phyloP scores from a whole-genome alignment of 176 grass and related monocot genomes.

The Phoenix dactylifera region DNA sequence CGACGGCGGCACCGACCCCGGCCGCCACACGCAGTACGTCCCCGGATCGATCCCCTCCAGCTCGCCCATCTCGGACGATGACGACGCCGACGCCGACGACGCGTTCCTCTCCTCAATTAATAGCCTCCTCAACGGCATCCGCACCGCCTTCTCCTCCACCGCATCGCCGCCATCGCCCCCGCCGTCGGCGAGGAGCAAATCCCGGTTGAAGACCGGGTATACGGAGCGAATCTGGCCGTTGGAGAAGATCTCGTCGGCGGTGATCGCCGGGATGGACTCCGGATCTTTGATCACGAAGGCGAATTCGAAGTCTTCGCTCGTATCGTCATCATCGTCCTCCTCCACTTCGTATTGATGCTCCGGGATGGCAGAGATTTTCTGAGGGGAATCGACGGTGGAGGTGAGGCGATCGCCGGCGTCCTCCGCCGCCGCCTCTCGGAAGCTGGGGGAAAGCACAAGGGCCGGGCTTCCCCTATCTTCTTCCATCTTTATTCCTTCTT shows the following conservation, averaged over 20 bases:
- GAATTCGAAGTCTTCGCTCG: constrained; percentile 69
- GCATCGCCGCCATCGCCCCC: neutral
- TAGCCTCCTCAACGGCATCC: constrained; percentile 37
- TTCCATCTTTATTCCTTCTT: too few relatives aligned
- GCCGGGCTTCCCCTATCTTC: too few relatives aligned
- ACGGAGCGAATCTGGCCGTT: constrained; percentile 36
- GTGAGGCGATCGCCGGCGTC: too few relatives aligned
- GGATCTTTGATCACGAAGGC: constrained; percentile 34
- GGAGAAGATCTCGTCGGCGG: constrained; percentile 49
- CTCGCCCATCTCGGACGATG: constrained; percentile 4
- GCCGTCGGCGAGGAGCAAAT: constrained; percentile 10
- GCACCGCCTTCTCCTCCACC: constrained; percentile 11
- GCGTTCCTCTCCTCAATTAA: constrained; percentile 60
- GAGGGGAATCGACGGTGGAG: too few relatives aligned
- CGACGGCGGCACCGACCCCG: constrained; percentile 34
- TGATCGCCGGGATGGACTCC: constrained; percentile 4
- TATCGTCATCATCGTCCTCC: constrained; percentile 11
- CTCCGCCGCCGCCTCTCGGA: too few relatives aligned
- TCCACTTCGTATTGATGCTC: neutral
- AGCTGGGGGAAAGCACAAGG: too few relatives aligned
- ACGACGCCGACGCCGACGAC: constrained; percentile 17
- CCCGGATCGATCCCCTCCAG: constrained; percentile 40
- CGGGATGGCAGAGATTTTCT: neutral
- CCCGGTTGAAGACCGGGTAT: constrained; percentile 76
- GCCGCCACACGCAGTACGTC: constrained; percentile 68